Evolutionary conservation across 2,329 filamentous ascomycete genomes (phyloP).

Genomic region (Chlorencoelia australis): DNA sequence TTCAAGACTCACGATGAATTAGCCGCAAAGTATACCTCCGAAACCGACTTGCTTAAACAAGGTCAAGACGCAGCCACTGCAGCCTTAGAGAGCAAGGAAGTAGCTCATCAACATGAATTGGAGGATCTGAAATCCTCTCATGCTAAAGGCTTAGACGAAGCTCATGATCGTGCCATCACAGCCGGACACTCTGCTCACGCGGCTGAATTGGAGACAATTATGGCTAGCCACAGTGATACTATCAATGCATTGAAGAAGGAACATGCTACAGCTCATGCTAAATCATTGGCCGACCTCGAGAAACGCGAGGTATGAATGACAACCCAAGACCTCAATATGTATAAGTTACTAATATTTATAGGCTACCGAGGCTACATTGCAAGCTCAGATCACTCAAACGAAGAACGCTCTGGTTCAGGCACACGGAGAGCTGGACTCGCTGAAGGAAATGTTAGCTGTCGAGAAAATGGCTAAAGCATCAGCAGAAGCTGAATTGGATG

Average conservation of each 20-base stretch:
- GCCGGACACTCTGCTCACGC: constrained; percentile 39
- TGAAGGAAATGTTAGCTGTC: constrained; percentile 26
- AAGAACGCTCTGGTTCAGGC: constrained; percentile 27
- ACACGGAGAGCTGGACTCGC: constrained; percentile 19
- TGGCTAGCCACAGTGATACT: constrained; percentile 40
- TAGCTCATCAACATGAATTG: constrained; percentile 43
- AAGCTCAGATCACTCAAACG: constrained; percentile 36
- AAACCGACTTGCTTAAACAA: constrained; percentile 20
- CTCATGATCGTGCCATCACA: constrained; percentile 40
- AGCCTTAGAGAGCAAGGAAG: constrained; percentile 36
- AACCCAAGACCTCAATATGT: too few relatives aligned
- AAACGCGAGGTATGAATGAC: constrained; percentile 18
- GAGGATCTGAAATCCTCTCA: constrained; percentile 46
- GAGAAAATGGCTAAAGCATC: constrained; percentile 36
- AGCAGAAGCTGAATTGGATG: constrained; percentile 47
- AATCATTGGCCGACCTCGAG: constrained; percentile 37
- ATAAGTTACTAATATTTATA: constrained; percentile 18
- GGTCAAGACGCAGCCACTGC: constrained; percentile 21
- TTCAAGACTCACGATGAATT: constrained; percentile 26
- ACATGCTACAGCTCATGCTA: constrained; percentile 39
- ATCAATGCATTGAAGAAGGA: constrained; percentile 34
- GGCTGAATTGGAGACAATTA: constrained; percentile 42
- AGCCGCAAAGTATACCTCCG: constrained; percentile 13
- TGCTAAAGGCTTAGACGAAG: constrained; percentile 47
- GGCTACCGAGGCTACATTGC: constrained; percentile 30